Base-by-base conservation (phyloP, 2,329 filamentous ascomycete species). In the Pyrenochaeta sp. region DNA sequence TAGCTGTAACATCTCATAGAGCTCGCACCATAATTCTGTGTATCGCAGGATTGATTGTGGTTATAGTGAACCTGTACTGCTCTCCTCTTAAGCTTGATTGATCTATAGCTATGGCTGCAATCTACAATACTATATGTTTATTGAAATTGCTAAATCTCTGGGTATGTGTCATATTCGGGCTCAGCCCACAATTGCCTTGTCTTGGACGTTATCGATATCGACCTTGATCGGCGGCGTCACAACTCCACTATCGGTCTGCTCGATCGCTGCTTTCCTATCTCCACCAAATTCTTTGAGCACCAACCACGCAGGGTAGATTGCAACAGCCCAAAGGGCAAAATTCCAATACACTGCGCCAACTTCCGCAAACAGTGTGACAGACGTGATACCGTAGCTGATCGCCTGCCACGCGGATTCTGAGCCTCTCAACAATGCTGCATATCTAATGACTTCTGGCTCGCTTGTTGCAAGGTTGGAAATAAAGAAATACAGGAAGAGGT, bases 351-450 rank as follows among this genome's bases (percentile, higher is more conserved):
- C 81, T 14, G 81, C 86, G 2, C 88, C 89, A 2, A 90, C 81
- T 44, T 87, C 77, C 1, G 83, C 87, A 69, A 91, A 87, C 5
- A 90, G 69, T 0, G 78, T 75, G 9, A 90, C 61, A 2, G 85
- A 87, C 7, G 83, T 84, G 0, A 91, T 72, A 0, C 89, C 89
- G 54, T 91, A 92, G 64, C 87, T 89, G 14, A 92, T 75, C 6
- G 88, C 89, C 68, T 92, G 89, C 77, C 87, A 88, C 0, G 87
- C 89, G 1, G 87, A 90, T 73, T 92, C 89, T 0, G 87, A 89
- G 1, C 87, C 89, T 49, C 89, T 81, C 2, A 92, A 77, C 11
- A 92, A 73, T 0, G 87, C 88, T 0, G 89, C 84, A 64, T 88
- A 87, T 0, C 89, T 83, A 37, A 92, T 83, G 1, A 91, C 82